A percentile compares a stretch with the other conserved stretches of the same genome.
Evolutionary conservation across 441 rosid species (phyloP).

Genomic region (Geranium incanum): DNA sequence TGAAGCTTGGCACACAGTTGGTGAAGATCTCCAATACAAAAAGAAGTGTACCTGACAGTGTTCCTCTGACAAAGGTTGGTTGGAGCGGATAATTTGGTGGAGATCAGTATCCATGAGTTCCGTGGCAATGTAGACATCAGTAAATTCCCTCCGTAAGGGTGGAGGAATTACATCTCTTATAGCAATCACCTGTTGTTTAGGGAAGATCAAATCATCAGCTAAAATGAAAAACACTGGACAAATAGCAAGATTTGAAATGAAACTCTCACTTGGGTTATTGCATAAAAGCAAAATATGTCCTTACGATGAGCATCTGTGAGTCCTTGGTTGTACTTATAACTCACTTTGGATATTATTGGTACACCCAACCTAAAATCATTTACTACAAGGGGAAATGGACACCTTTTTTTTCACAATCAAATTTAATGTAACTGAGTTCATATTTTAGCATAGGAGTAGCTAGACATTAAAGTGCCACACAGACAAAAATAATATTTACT

Average conservation of each 20-base stretch:
- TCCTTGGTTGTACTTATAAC: background rate
- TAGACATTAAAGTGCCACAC: background rate
- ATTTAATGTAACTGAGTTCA: background rate
- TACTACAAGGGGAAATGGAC: background rate
- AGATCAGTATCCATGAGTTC: constrained; percentile 98
- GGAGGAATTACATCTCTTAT: constrained; percentile 94
- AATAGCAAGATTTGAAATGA: background rate
- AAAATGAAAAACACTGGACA: background rate
- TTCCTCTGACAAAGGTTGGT: constrained; percentile 83
- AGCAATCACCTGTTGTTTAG: constrained; percentile 49
- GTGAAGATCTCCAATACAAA: background rate
- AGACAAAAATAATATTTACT: too few species aligned
- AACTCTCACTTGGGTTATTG: background rate
- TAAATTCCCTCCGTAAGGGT: constrained; percentile 71
- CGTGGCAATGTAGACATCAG: constrained; percentile 73
- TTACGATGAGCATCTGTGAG: background rate
- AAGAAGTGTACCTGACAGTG: constrained; percentile 52
- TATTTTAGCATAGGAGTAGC: background rate
- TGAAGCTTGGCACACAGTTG: background rate
- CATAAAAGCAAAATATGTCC: background rate
- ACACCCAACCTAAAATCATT: background rate
- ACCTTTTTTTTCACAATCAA: background rate
- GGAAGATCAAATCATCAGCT: background rate
- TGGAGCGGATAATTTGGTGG: constrained; percentile 88
- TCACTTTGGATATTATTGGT: background rate